Percentiles rank a stretch among this genome's conserved stretches.
Conservation (phyloP, 2,329 filamentous ascomycete genomes). For the Fragosphaeria purpurea region DNA sequence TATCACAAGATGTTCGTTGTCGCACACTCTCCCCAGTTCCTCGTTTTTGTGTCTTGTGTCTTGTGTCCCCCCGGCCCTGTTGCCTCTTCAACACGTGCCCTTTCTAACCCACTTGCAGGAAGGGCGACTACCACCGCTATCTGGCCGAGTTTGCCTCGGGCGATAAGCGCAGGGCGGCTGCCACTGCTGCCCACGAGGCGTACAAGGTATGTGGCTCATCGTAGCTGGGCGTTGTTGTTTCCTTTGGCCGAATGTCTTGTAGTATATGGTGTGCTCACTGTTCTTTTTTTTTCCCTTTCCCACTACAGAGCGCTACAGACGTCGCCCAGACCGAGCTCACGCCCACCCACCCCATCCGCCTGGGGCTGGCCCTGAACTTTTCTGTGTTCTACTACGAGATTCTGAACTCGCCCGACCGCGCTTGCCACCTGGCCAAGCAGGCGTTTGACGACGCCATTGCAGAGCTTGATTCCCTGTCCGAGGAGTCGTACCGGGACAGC, state of each 20-base stretch:
- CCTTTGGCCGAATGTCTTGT: constrained; percentile 5
- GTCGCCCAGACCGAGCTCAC: constrained; percentile 82
- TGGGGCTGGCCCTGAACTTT: constrained; percentile 76
- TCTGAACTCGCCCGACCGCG: constrained; percentile 94
- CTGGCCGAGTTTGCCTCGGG: constrained; percentile 92
- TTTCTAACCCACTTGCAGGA: constrained; percentile 46
- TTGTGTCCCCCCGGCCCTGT: too few species aligned
- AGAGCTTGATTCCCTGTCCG: constrained; percentile 93
- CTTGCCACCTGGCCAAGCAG: constrained; percentile 95
- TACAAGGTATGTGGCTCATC: constrained; percentile 59
- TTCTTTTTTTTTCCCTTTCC: constrained; percentile 12
- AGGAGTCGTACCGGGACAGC: constrained; percentile 98
- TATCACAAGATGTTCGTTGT: constrained; percentile 90
- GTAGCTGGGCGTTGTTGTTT: background rate
- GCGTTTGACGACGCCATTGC: constrained; percentile 95
- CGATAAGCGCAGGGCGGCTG: constrained; percentile 89
- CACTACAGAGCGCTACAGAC: constrained; percentile 71
- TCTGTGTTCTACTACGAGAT: constrained; percentile 57
- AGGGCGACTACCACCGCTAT: constrained; percentile 99
- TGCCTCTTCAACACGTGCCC: too few species aligned
- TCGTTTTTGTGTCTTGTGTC: background rate
- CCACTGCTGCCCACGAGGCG: constrained; percentile 88
- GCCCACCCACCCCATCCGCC: constrained; percentile 85
- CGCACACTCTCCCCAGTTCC: background rate
- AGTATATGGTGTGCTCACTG: background rate